Conservation (phyloP, 306 rosid genomes). For the Sechiopsis laciniata region DNA sequence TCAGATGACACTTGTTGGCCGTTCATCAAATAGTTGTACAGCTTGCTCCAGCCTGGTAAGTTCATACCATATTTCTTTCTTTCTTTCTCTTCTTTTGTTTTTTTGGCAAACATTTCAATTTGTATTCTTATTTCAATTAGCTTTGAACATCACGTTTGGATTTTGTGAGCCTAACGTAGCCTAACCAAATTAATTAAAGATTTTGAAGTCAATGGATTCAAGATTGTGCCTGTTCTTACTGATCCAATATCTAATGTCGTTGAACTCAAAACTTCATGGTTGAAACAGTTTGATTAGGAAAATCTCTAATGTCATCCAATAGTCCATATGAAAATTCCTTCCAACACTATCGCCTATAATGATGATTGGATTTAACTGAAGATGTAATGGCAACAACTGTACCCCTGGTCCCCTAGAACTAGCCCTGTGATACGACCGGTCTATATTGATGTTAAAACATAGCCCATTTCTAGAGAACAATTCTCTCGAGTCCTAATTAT, state of each 20-base stretch:
- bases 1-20: constrained; percentile 86
- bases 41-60: constrained; percentile 81
- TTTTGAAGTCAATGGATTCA: neutral
- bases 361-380: neutral
- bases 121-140: neutral
- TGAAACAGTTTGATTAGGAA: neutral
- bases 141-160: neutral
- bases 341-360: neutral
- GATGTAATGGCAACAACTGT: neutral
- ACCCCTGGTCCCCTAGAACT: neutral
- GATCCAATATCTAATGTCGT: neutral
- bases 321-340: neutral
- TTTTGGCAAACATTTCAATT: neutral
- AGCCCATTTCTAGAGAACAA: too few relatives aligned
- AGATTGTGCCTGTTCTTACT: neutral
- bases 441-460: too few relatives aligned
- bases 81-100: neutral
- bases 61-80: constrained; percentile 11
- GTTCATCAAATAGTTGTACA: constrained; percentile 82
- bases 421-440: neutral
- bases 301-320: neutral
- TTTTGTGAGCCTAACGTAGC: neutral
- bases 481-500: too few relatives aligned
- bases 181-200: neutral
- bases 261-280: neutral